Percentiles rank a stretch among this genome's conserved stretches.
phyloP scores from a whole-genome alignment of 2,329 filamentous ascomycete species.

The Alternaria sp. region DNA sequence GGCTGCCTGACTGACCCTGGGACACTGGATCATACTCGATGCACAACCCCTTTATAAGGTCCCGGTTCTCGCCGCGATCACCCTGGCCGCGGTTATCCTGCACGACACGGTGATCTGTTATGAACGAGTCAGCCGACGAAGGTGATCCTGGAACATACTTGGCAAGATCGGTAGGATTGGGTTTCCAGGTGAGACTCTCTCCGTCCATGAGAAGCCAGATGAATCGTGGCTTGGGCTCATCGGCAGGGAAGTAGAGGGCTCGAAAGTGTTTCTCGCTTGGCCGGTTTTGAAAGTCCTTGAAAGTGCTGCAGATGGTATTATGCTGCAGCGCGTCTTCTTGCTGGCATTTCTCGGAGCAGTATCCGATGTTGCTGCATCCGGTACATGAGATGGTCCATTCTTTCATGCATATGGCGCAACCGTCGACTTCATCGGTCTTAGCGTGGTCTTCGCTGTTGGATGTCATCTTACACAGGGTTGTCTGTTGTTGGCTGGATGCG shows the following conservation, averaged over 20 bases:
- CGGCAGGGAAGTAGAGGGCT: background rate
- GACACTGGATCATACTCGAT: background rate
- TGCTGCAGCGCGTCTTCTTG: background rate
- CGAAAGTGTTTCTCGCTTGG: background rate
- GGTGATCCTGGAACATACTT: background rate
- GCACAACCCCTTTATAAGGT: background rate
- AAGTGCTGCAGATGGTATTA: background rate
- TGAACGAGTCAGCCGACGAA: background rate
- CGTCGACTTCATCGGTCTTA: background rate
- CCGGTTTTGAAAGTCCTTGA: background rate
- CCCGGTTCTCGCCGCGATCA: background rate
- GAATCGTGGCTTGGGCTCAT: background rate
- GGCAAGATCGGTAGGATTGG: background rate
- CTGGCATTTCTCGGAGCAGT: background rate
- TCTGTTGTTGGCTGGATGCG: background rate
- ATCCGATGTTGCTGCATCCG: background rate
- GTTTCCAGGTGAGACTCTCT: background rate
- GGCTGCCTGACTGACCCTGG: background rate
- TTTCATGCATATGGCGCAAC: background rate
- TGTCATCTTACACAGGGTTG: background rate
- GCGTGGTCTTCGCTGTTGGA: background rate
- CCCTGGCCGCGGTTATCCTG: background rate
- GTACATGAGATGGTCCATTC: background rate
- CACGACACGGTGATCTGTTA: background rate
- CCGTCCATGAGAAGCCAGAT: background rate